Base-by-base conservation (phyloP, 352 stramenopile species). In the Phytophthora pini region DNA sequence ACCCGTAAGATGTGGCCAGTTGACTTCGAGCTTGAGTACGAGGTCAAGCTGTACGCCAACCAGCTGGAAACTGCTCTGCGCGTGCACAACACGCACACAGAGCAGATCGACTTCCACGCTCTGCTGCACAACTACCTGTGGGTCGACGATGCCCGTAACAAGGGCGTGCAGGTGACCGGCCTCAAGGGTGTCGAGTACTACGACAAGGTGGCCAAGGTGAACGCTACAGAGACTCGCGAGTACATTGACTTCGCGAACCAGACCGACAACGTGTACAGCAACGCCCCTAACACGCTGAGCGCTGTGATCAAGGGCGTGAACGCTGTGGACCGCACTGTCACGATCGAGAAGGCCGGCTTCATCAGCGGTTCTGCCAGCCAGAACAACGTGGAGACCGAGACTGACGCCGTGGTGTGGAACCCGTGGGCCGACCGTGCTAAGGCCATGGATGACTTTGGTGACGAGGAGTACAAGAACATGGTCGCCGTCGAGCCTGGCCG, bases 391-490 rank as follows among this genome's bases (percentile, higher is more conserved):
- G 54, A 76, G 40, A 68, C 77, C 43, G 44, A 76, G 43, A 88
- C 73, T 44, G 90, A 97, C 61, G 80, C 65, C 24, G 93, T 98
- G 2, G 84, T 98, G 26, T 98, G 92, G 93, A 98, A 98, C 86
- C 97, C 95, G 44, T 94, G 92, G 72, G 82, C 90, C 43, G 83
- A 92, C 40, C 98, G 98, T 56, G 89, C 93, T 26, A 89, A 93
- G 64, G 72, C 68, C 31, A 97, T 98, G 85, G 73, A 69, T 32
- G 95, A 99, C 77, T 98, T 99, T 78, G 90, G 82, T 45, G 85
- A 98, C 61, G 95, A 98, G 53, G 91, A 98, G 76, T 98, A 98
- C 77, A 66, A 89, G 38, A 79, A 91, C 50, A 98, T 99, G 93
- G 83, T 98, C 48, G 98, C 94, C 69, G 80, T 98, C 31, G 96